Base-by-base conservation (phyloP, 2,329 filamentous ascomycete genomes). In the Colletotrichum sp. region DNA sequence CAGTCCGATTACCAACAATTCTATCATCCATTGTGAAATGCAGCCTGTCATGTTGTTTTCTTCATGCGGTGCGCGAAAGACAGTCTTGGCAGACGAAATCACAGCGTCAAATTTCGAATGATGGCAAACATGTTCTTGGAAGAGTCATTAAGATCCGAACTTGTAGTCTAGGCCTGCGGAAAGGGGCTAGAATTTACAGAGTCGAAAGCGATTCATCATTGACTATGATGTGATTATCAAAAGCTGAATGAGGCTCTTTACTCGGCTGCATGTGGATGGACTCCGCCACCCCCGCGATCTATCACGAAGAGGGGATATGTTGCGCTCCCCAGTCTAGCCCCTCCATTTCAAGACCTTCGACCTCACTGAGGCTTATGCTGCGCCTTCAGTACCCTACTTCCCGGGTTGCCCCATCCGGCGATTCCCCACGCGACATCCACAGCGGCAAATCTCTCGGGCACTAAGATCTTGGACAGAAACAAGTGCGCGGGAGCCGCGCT, bases 21-120 rank as follows among this genome's bases (percentile, higher is more conserved):
- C 55, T 12, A 38, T 72, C 72, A 74, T 74, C 72, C 69, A 74
- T 67, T 59, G 21, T 56, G 14, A 36, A 21, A 30, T 55, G 55
- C 26, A 55, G 26, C 10, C 43, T 61, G 55, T 43, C 28, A 56
- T 14, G 18, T 16, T 34, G 21, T 71, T 34, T 34, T 14, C n/a
- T 52, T 66, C 18, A 48, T 52, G 38, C 68, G 32, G 8, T 9
- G 14, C 16, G 21, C 16, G 55, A 28, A 26, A 38, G 24, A 69
- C 36, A 24, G 34, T 32, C 67, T 71, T 59, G 66, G 48, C 62
- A 43, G 10, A 28, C 30, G 48, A 68, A 10, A 38, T 58, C 3
- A 6, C n/a, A 52, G n/a, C 43, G 28, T 16, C 30, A 18, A 63
- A 28, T 26, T n/a, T 24, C 34, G 13, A n/a, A 26, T 8, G 30